These are phyloP conservation scores for Suhomyces vadensis DNA, from an alignment of 805 yeast species.

Conservation along the genomic window DNA sequence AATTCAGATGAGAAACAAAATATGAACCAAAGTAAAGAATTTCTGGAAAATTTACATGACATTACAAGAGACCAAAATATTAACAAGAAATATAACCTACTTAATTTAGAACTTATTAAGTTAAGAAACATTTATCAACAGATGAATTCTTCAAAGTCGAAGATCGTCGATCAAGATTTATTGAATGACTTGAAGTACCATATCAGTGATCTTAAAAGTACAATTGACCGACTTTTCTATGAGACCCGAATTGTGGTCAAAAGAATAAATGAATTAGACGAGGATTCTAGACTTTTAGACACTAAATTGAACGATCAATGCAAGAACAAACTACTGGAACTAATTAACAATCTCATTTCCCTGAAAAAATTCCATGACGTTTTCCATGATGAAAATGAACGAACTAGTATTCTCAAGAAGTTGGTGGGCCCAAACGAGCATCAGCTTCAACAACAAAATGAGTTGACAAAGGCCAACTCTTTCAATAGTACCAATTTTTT, in stretches of 20 bases:
- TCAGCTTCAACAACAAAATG: not conserved
- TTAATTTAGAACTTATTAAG: conserved; percentile 33
- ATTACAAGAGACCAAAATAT: conserved; percentile 15
- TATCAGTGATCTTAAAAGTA: conserved; percentile 31
- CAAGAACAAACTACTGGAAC: conserved; percentile 22
- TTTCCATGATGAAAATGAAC: conserved; percentile 30
- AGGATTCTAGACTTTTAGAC: conserved; percentile 29
- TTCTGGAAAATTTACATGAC: not conserved
- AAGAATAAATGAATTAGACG: conserved; percentile 42
- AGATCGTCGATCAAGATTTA: conserved; percentile 31
- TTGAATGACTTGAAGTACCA: conserved; percentile 28
- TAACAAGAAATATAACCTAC: conserved; percentile 22
- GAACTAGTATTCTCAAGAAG: conserved; percentile 25
- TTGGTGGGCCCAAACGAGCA: conserved; percentile 24
- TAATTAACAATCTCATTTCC: conserved; percentile 27
- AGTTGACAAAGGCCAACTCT: not conserved
- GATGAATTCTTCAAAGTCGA: conserved; percentile 25
- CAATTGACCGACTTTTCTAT: conserved; percentile 40
- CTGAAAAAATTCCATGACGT: conserved; percentile 35
- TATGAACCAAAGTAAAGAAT: not conserved
- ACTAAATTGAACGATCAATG: conserved; percentile 30
- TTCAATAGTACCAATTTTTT: conserved; percentile 13
- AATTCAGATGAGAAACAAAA: not conserved
- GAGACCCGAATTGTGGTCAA: conserved; percentile 43
- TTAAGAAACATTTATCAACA: conserved; percentile 28